Conservation (phyloP, 2,329 filamentous ascomycete genomes). For the Fusarium tanahbumbuense region DNA sequence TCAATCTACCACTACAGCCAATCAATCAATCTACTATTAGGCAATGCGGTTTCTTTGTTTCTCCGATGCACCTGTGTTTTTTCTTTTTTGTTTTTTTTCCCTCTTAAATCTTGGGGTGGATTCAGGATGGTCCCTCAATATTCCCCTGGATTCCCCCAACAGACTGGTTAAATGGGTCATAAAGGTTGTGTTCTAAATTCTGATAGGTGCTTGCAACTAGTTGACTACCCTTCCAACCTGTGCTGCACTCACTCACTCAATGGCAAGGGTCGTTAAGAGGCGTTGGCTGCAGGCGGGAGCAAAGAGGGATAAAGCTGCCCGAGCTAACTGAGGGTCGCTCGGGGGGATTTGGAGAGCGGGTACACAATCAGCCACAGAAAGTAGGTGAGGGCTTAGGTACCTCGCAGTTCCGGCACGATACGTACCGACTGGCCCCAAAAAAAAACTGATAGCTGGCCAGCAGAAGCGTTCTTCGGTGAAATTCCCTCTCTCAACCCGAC, state of each 20-base stretch:
- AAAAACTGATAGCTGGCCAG: constrained; percentile 47
- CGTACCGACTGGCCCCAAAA: constrained; percentile 49
- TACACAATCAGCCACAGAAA: constrained; percentile 30
- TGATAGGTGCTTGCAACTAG: constrained; percentile 28
- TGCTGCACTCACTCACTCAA: constrained; percentile 21
- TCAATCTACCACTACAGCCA: background rate
- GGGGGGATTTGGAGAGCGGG: constrained; percentile 41
- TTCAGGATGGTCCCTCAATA: constrained; percentile 38
- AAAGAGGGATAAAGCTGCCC: constrained; percentile 47
- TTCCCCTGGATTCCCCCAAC: constrained; percentile 43
- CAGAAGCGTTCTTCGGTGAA: constrained; percentile 46
- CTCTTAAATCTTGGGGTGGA: constrained; percentile 22
- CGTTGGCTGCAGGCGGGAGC: constrained; percentile 33
- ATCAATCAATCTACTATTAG: background rate
- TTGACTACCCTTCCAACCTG: background rate
- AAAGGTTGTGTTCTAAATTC: constrained; percentile 17
- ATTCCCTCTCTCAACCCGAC: constrained; percentile 49
- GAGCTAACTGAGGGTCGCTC: constrained; percentile 45
- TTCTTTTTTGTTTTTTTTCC: constrained; percentile 1
- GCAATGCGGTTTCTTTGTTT: constrained; percentile 29
- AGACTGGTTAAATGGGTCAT: constrained; percentile 40
- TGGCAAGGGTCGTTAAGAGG: constrained; percentile 29
- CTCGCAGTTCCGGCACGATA: constrained; percentile 47
- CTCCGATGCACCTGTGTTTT: constrained; percentile 19
- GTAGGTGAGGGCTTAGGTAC: constrained; percentile 34